These are phyloP conservation scores for Setaria viridis DNA, from an alignment of 202 grass and related monocot genomes.

Conservation along the genomic window DNA sequence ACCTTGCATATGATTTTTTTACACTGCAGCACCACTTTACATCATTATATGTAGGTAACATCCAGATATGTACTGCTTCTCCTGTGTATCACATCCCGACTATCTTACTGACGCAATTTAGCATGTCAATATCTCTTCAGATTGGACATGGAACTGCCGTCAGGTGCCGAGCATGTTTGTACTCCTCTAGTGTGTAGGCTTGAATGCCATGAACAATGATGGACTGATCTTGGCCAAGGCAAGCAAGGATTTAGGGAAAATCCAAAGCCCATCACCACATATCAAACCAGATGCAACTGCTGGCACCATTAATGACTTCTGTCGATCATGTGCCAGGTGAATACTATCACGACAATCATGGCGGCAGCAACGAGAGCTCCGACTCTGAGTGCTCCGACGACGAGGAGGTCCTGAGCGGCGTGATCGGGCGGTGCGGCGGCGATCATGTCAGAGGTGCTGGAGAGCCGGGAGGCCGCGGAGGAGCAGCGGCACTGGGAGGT, in stretches of 20 bases:
- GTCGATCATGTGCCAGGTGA: too few relatives aligned
- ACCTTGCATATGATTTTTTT: not conserved
- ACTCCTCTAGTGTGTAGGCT: conserved; percentile 60
- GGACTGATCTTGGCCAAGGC: conserved; percentile 80
- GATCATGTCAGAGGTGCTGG: conserved; percentile 79
- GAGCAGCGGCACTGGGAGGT: conserved; percentile 88
- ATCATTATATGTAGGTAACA: not conserved
- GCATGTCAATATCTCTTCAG: conserved; percentile 8
- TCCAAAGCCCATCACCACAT: conserved; percentile 96
- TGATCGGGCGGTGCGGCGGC: conserved; percentile 62
- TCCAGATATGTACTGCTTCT: not conserved
- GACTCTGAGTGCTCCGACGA: conserved; percentile 27
- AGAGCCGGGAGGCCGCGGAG: conserved; percentile 77
- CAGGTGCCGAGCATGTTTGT: not conserved
- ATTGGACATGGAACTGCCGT: not conserved
- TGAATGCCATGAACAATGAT: conserved; percentile 93
- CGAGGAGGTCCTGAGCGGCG: conserved; percentile 47
- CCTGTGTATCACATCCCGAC: not conserved
- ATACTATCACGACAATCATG: not conserved
- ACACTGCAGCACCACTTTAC: not conserved
- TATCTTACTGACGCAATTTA: conserved; percentile 20
- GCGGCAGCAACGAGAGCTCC: conserved; percentile 48
- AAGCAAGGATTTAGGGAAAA: conserved; percentile 86
- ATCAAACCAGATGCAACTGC: too few relatives aligned
- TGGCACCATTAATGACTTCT: too few relatives aligned